These are phyloP conservation scores for Trichoderma brevicompactum DNA, from an alignment of 2,329 filamentous ascomycete species.

Conservation along the genomic window DNA sequence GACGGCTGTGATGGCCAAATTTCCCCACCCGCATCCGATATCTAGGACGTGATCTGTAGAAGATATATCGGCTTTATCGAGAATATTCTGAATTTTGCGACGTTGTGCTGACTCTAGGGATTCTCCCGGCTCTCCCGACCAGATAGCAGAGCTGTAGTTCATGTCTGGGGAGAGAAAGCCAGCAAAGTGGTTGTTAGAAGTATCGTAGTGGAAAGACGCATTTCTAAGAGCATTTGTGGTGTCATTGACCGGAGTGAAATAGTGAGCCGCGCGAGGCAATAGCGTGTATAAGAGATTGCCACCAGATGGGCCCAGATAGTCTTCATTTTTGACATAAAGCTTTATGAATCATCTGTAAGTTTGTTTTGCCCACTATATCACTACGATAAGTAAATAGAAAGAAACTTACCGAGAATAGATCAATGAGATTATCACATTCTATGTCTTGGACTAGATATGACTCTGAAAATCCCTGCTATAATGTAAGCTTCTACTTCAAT, in stretches of 20 bases:
- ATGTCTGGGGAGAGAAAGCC: conserved; percentile 30
- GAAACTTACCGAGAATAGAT: conserved; percentile 27
- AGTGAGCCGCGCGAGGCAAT: conserved; percentile 12
- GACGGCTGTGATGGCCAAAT: conserved; percentile 71
- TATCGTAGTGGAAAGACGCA: conserved; percentile 30
- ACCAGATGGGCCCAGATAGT: conserved; percentile 12
- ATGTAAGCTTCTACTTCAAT: not conserved
- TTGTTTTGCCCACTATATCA: not conserved
- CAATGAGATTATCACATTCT: conserved; percentile 27
- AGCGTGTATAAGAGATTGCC: conserved; percentile 17
- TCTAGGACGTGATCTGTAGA: conserved; percentile 69
- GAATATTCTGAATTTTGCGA: conserved; percentile 69
- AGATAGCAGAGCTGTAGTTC: conserved; percentile 31
- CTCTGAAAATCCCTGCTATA: conserved; percentile 29
- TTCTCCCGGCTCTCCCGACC: conserved; percentile 47
- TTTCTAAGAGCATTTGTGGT: conserved; percentile 19
- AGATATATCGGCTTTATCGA: conserved; percentile 66
- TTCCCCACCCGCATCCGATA: conserved; percentile 76
- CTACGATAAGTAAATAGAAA: not conserved
- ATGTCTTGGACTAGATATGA: conserved; percentile 30
- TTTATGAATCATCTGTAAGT: not conserved
- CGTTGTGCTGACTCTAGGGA: conserved; percentile 67
- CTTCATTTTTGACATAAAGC: conserved; percentile 26
- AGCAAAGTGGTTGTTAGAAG: conserved; percentile 29
- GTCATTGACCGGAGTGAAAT: conserved; percentile 17